Percentiles rank a stretch among this genome's conserved stretches.
These are phyloP conservation scores for Candolleomyces efflorescens DNA, from an alignment of 768 basidiomycete species.

Conservation along the genomic window DNA sequence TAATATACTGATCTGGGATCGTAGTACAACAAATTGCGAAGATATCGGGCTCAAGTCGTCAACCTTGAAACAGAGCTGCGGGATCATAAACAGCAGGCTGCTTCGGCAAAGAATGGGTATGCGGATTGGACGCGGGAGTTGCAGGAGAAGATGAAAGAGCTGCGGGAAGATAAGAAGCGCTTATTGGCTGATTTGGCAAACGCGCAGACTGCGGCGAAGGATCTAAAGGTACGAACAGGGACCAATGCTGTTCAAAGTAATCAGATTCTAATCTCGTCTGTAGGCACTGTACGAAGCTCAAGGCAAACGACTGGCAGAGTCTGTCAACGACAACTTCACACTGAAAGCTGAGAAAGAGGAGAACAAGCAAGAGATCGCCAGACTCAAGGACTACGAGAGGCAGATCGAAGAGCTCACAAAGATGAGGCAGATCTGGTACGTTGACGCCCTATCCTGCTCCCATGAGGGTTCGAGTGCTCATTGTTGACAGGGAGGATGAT, in stretches of 20 bases:
- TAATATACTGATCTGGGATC: background rate
- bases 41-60: conserved; percentile 66
- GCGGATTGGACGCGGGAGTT: conserved; percentile 81
- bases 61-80: conserved; percentile 65
- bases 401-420: conserved; percentile 80
- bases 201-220: conserved; percentile 67
- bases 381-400: conserved; percentile 80
- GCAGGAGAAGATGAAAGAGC: conserved; percentile 68
- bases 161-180: conserved; percentile 74
- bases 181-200: conserved; percentile 70
- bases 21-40: conserved; percentile 80
- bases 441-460: conserved; percentile 2
- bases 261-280: background rate
- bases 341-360: conserved; percentile 75
- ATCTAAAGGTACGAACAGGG: conserved; percentile 59
- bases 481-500: conserved; percentile 59
- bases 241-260: no score
- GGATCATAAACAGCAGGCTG: conserved; percentile 69
- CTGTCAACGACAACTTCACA: conserved; percentile 62
- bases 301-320: conserved; percentile 63
- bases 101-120: conserved; percentile 71
- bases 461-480: background rate
- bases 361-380: conserved; percentile 75
- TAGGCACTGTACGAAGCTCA: conserved; percentile 70
- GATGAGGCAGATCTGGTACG: conserved; percentile 76